Base-by-base conservation (phyloP, 2,329 filamentous ascomycete genomes). In the Lachnellula cervina region DNA sequence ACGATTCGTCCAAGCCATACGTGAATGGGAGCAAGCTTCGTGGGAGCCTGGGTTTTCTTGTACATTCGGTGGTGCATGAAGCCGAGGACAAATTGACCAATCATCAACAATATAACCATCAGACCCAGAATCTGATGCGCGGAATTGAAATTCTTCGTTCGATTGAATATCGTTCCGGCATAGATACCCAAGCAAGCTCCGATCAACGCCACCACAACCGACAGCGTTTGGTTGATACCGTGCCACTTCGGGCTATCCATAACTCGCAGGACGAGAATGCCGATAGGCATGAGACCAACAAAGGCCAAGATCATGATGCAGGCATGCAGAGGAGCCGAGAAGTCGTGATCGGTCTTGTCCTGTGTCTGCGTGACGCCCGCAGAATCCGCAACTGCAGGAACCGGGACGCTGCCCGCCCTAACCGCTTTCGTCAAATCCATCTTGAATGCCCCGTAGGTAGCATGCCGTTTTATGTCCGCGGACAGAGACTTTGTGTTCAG, bases 121-220 rank as follows among this genome's bases (percentile, higher is more conserved):
- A 82, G 73, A 8, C 83, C 83, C 55, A 87, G 70, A 49, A 86
- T 73, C 64, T 86, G 82, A 63, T 86, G 83, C 8, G 74, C 69
- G 1, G 75, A 75, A 45, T 74, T 75, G 68, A 82, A 81, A 9
- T 71, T 70, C 49, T 54, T 57, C 3, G 46, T 51, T 6, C 82
- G 72, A 55, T 82, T 79, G 59, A 84, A 84, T 57, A 72, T 80
- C 8, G 77, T 62, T 1, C 63, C 62, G 37, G 60, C 72, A 40
- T 74, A 68, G n/a, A 86, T 71, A 1, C 83, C 83, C 19, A 83
- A 62, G 2, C 71, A 75, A 13, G 77, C 71, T 5, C 80, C 83
- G 16, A 76, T 65, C 6, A 83, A 64, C 8, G 78, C 74, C 16
- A 80, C 64, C 3, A 78, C 52, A 21, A 79, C 64, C 13, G 77